A percentile compares a stretch with the other conserved stretches of the same genome.
These are phyloP conservation scores for Globisporangium radiosum DNA, from an alignment of 352 stramenopile species.

Conservation along the genomic window DNA sequence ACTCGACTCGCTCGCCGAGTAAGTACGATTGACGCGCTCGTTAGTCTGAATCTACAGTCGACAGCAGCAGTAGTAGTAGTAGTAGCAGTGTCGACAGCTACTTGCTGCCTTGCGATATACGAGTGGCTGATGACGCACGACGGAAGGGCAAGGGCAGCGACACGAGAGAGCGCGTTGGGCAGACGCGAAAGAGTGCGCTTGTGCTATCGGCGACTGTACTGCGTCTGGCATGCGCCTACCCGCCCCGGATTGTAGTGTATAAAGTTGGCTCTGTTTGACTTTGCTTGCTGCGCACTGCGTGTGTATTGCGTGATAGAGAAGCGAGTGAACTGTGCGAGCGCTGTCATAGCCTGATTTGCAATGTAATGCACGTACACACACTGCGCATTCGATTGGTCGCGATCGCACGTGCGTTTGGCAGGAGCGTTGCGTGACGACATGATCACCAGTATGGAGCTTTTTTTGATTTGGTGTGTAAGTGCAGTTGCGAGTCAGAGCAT, in stretches of 20 bases:
- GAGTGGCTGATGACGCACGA: neutral
- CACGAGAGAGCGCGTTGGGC: neutral
- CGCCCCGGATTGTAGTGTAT: conserved; percentile 22
- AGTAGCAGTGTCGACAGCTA: neutral
- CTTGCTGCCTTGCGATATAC: neutral
- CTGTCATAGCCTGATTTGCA: neutral
- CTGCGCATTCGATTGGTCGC: too few species aligned
- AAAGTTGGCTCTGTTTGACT: conserved; percentile 14
- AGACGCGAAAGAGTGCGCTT: neutral
- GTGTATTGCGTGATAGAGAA: neutral
- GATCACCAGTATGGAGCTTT: too few species aligned
- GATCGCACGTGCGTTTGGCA: too few species aligned
- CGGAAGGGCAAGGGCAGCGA: neutral
- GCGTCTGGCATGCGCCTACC: too few species aligned
- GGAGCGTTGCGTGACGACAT: too few species aligned
- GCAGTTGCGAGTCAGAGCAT: neutral
- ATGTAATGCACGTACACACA: neutral
- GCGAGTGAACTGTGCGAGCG: neutral
- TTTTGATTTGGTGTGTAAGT: neutral
- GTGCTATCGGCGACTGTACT: too few species aligned
- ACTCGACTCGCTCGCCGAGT: conserved; percentile 78
- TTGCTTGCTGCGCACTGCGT: neutral
- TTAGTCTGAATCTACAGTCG: neutral
- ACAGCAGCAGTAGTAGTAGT: neutral
- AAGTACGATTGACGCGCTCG: conserved; percentile 15